Evolutionary conservation across 1,284 basidiomycete species (phyloP).

Genomic region (Rhodotorula sp.): DNA sequence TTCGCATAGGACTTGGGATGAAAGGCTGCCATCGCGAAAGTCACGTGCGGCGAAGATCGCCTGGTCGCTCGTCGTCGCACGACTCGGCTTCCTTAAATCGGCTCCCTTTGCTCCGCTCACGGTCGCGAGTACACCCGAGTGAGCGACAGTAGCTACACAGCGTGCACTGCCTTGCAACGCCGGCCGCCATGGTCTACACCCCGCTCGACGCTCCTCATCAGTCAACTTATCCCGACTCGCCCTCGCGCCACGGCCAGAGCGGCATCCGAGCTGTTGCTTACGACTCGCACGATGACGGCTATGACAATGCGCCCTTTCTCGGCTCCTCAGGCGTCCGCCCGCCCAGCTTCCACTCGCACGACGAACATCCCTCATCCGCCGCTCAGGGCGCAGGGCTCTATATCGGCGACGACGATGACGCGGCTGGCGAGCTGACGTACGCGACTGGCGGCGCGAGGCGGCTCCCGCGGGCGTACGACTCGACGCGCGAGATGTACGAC

Average conservation of each 20-base stretch:
- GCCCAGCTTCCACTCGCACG: constrained; percentile 10
- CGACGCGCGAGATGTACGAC: constrained; percentile 2
- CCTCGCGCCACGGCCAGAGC: not conserved
- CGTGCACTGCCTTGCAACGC: not conserved
- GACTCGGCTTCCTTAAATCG: no score
- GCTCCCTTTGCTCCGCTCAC: no score
- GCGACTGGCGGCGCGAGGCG: not conserved
- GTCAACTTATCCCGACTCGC: not conserved
- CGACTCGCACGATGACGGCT: not conserved
- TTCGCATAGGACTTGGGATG: no score
- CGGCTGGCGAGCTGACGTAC: not conserved
- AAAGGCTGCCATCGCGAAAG: no score
- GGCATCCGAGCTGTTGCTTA: constrained; percentile 6
- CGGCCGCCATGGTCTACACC: not conserved
- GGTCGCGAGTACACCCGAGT: not conserved
- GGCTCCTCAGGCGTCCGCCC: not conserved
- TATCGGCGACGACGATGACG: constrained; percentile 1
- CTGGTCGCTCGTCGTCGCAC: not conserved
- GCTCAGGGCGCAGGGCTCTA: constrained; percentile 2
- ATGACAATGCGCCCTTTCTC: constrained; percentile 5
- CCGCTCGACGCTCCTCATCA: not conserved
- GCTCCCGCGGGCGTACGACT: not conserved
- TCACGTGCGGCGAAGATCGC: not conserved
- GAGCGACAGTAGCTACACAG: not conserved
- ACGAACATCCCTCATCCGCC: not conserved